A percentile compares a stretch with the other conserved stretches of the same genome.
These are phyloP conservation scores for Kernera saxatilis DNA, from an alignment of 345 rosid genomes.

Conservation along the genomic window DNA sequence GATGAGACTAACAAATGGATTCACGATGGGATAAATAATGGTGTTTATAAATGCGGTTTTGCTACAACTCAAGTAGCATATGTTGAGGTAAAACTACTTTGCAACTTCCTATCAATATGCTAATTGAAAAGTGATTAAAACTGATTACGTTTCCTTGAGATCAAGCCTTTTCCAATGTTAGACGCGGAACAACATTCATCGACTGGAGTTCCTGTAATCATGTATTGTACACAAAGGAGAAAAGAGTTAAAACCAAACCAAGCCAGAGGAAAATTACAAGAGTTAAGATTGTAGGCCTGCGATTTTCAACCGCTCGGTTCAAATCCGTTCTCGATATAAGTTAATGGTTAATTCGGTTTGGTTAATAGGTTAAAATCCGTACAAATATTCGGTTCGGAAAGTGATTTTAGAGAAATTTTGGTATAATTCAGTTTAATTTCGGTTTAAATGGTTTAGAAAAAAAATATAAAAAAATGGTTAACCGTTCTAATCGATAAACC, in stretches of 20 bases:
- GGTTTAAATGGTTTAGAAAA: no score
- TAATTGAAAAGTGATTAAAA: no score
- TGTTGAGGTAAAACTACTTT: constrained; percentile 33
- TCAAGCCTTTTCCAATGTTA: constrained; percentile 55
- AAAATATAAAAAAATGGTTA: no score
- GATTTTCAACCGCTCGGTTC: no score
- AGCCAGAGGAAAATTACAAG: neutral
- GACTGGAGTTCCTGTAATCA: constrained; percentile 75
- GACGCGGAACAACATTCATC: constrained; percentile 72
- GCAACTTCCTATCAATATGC: neutral
- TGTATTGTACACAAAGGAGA: neutral
- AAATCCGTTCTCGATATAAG: no score
- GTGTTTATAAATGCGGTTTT: constrained; percentile 47
- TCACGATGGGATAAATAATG: constrained; percentile 37
- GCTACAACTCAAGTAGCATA: constrained; percentile 44
- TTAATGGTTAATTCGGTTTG: no score
- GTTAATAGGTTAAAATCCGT: no score
- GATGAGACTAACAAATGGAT: constrained; percentile 43
- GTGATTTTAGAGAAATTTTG: no score
- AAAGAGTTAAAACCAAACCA: neutral
- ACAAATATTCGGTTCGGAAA: no score
- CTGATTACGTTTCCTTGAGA: neutral
- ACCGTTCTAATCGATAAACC: no score
- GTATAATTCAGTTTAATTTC: no score
- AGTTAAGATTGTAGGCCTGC: no score